phyloP scores from a whole-genome alignment of 495 filamentous ascomycete species.

The Tetracladium setigerum region DNA sequence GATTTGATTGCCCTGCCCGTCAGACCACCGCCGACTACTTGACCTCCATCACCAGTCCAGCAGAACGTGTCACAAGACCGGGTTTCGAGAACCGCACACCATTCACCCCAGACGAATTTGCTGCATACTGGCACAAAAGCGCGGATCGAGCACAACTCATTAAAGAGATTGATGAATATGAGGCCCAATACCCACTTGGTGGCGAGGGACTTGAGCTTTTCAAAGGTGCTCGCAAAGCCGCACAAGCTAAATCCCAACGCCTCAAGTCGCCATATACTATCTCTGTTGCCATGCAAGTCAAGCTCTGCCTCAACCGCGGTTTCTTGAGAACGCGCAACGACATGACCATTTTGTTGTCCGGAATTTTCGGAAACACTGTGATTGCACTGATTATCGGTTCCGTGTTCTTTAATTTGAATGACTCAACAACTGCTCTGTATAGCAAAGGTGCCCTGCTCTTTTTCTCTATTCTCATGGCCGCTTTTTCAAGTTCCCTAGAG shows the following conservation, averaged over 20 bases:
- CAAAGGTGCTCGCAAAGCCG: constrained; percentile 48
- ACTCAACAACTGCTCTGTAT: constrained; percentile 64
- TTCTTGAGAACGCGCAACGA: constrained; percentile 65
- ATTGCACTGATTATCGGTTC: constrained; percentile 74
- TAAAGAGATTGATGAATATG: constrained; percentile 63
- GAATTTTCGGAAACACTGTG: constrained; percentile 63
- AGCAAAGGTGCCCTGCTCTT: constrained; percentile 76
- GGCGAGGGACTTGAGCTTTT: constrained; percentile 61
- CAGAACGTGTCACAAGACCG: constrained; percentile 52
- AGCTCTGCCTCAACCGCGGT: constrained; percentile 67
- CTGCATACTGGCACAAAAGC: constrained; percentile 64
- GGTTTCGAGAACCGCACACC: constrained; percentile 62
- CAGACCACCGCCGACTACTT: constrained; percentile 76
- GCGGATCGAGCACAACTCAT: constrained; percentile 57
- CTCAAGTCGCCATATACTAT: constrained; percentile 69
- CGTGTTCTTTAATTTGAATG: constrained; percentile 70
- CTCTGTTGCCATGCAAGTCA: constrained; percentile 61
- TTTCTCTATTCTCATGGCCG: constrained; percentile 82
- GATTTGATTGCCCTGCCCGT: constrained; percentile 65
- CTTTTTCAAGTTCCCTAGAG: constrained; percentile 71
- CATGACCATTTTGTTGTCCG: constrained; percentile 58
- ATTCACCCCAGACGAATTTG: constrained; percentile 72
- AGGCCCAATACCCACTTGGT: constrained; percentile 51
- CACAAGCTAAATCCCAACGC: constrained; percentile 28
- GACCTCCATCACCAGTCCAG: constrained; percentile 67